Evolutionary conservation across 164 flowering plant genomes (phyloP).

Genomic region (Macadamia tetraphylla): DNA sequence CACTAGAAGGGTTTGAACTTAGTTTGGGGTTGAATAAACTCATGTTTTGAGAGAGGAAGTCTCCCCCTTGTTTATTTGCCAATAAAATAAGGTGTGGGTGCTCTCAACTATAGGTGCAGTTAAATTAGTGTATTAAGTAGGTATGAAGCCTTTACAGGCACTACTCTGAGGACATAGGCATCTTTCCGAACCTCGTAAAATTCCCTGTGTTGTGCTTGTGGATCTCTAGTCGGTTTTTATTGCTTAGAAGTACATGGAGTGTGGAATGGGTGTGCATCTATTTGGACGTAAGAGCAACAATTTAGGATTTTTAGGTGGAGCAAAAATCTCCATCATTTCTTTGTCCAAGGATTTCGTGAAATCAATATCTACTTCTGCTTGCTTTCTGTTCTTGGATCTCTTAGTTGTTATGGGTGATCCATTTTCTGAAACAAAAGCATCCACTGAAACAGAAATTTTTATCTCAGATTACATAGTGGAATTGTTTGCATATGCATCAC

Average conservation of each 20-base stretch:
- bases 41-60: too few species aligned
- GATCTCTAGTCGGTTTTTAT: too few species aligned
- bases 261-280: conserved; percentile 52
- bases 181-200: too few species aligned
- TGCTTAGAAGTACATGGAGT: too few species aligned
- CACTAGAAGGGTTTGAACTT: too few species aligned
- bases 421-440: conserved; percentile 29
- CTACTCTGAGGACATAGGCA: too few species aligned
- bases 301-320: conserved; percentile 79
- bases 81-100: too few species aligned
- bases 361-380: conserved; percentile 53
- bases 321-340: conserved; percentile 60
- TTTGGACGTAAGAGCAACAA: conserved; percentile 62
- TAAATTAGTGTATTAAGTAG: too few species aligned
- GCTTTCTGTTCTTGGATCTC: conserved; percentile 49
- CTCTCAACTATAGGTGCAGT: too few species aligned
- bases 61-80: too few species aligned
- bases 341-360: conserved; percentile 53
- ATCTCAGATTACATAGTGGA: conserved; percentile 1
- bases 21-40: too few species aligned
- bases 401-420: conserved; percentile 40
- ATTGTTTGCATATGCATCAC: background rate
- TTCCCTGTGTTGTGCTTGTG: conserved; percentile 95
- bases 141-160: too few species aligned
- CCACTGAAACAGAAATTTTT: conserved; percentile 46